Evolutionary conservation across 768 basidiomycete species (phyloP).

Genomic region (Psilocybe azurescens): DNA sequence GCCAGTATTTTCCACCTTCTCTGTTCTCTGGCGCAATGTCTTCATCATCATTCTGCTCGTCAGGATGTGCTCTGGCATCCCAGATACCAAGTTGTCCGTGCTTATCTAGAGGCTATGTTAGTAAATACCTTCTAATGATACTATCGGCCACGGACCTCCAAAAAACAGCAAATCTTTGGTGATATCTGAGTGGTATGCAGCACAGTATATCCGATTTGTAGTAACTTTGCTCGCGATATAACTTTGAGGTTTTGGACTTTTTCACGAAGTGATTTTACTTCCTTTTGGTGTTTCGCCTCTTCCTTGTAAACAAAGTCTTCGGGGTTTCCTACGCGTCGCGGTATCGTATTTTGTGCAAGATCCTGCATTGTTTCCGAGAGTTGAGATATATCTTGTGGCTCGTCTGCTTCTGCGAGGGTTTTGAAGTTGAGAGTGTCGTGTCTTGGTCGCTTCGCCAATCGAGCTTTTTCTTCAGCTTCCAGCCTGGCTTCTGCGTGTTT

Average conservation of each 20-base stretch:
- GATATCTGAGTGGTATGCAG: conserved; percentile 80
- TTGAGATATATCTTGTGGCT: conserved; percentile 47
- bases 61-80: conserved; percentile 77
- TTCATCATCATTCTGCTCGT: conserved; percentile 73
- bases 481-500: conserved; percentile 67
- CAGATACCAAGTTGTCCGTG: conserved; percentile 85
- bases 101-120: conserved; percentile 59
- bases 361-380: conserved; percentile 51
- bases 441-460: conserved; percentile 71
- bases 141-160: conserved; percentile 57
- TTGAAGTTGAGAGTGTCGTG: conserved; percentile 67
- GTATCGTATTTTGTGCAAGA: conserved; percentile 39
- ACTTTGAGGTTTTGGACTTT: conserved; percentile 62
- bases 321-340: conserved; percentile 46
- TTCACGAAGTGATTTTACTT: conserved; percentile 58
- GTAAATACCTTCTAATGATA: background rate
- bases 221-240: conserved; percentile 82
- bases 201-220: conserved; percentile 73
- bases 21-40: conserved; percentile 45
- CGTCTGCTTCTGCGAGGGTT: conserved; percentile 58
- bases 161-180: conserved; percentile 88
- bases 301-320: conserved; percentile 59
- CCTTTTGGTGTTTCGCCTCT: conserved; percentile 50
- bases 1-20: conserved; percentile 81
- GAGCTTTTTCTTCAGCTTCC: conserved; percentile 64